Base-by-base conservation (phyloP, 1,139 yeast genomes). In the Diutina catenulata region DNA sequence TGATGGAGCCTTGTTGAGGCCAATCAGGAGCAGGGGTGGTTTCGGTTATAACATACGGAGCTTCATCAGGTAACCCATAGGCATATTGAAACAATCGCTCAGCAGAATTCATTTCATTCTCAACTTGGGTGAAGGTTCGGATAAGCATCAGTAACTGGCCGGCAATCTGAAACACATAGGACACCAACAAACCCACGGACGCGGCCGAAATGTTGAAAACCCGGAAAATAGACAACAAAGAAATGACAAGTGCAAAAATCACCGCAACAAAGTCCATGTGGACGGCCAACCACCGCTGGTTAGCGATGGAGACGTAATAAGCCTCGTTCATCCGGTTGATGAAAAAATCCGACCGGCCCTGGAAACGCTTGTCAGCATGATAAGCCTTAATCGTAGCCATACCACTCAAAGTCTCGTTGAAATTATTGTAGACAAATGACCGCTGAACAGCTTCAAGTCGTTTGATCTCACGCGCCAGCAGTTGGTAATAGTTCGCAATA, bases 271-370 rank as follows among this genome's bases (percentile, higher is more conserved):
- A n/a, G 50, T 78, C 84, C 45, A 82, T 60, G 41, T 79, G 72
- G 38, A 80, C 59, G 16, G 78, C 72, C 35, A 83, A 68, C 94
- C 94, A 86, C 52, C 93, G 71, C 59, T 83, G 94, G 45, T 74
- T 73, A 1, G 80, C 82, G 45, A 76, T 62, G 9, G 80, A 71
- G 39, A 82, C 45, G 48, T 67, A 79, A 48, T 79, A 76, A 2
- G 91, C 82, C 47, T 81, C 81, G 49, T 81, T 80, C 76, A 78
- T 78, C 29, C 62, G 61, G 53, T 86, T 70, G 41, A 81, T 58
- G 22, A 70, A 61, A 9, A 41, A 42, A 43, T 71, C 70, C 44
- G 76, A 74, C 45, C 65, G 70, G 2, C 51, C 45, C 31, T 70
- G 50, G 50, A 83, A 83, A 41, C 78, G 57, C 11, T 57, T 29